Conservation (phyloP, 257 asterid species). For the Jaltomata sinuosa region DNA sequence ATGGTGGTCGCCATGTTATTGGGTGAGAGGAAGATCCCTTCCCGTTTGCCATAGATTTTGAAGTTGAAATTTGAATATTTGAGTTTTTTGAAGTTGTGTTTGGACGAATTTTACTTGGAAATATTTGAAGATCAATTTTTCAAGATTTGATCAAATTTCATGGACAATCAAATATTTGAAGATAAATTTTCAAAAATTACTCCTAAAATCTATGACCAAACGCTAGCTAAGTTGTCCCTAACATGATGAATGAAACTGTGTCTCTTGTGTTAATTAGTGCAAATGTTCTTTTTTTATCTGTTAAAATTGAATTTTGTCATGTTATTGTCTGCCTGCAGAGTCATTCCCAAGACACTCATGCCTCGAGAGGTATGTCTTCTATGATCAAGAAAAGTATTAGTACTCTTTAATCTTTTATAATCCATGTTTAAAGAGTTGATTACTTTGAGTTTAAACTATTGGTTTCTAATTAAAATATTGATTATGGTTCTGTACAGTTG, state of each 20-base stretch:
- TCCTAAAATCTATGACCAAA: too few species aligned
- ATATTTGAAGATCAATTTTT: not conserved
- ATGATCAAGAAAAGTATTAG: slow-evolving; percentile 18
- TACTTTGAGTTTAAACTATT: not conserved
- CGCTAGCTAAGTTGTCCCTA: not conserved
- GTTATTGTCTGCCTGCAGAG: slow-evolving; percentile 67
- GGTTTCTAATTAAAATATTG: not conserved
- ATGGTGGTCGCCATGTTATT: slow-evolving; percentile 88
- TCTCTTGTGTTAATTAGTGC: not conserved
- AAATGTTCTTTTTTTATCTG: not conserved
- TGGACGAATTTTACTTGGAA: too few species aligned
- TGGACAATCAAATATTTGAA: too few species aligned
- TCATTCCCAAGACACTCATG: slow-evolving; percentile 99
- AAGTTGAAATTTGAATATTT: not conserved
- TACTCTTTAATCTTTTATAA: not conserved
- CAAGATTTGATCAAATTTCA: too few species aligned
- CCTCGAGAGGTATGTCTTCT: slow-evolving; percentile 87
- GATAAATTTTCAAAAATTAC: too few species aligned
- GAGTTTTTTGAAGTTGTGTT: not conserved
- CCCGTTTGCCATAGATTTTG: not conserved
- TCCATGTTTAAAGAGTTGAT: not conserved
- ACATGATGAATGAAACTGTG: not conserved
- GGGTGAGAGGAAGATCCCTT: slow-evolving; percentile 41
- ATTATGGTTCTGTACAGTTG: not conserved
- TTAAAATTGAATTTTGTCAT: slow-evolving; percentile 43